Evolutionary conservation across 176 grass and related monocot species (phyloP), one percentile per base, ranked within the genome.

Genomic region (Aegilops sharonensis): DNA sequence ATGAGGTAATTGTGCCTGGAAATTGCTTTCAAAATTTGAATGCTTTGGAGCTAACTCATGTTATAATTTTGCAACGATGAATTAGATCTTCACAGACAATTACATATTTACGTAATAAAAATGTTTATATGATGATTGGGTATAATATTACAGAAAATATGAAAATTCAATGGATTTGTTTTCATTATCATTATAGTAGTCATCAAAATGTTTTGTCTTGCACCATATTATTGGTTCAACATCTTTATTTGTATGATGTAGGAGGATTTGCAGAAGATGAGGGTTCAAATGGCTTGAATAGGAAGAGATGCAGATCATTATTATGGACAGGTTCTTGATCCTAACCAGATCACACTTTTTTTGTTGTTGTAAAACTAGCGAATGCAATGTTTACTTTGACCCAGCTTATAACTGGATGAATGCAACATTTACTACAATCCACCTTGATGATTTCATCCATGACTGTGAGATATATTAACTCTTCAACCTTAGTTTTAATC

Each of bases 251-350:
- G 64, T 24, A 84, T 75, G 48, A 67, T 80, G 25, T 83, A 98
- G 96, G 92, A 92, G 75, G 96, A 98, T 88, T 88, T 98, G 52
- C 96, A 98, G 77, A 98, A 98, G 72, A 95, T 95, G 93, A 88
- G 93, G 88, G 90, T 98, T 91, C 92, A 98, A 86, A 95, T 98
- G 92, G 93, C 96, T 80, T 93, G 96, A 78, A 98, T 98, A 91
- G 94, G 86, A 94, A 88, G 96, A 83, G 96, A 98, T 35, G 93
- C 96, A 39, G 96, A 98, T 60, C 96, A 98, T 80, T 98, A 98
- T 92, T 98, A 93, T 88, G 87, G 96, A 91, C 93, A 98, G 78
- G 96, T 98, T 75, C 5, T 29, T 64, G 42, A 61, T 23, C 36
- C 30, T 84, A 77, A 12, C 68, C 35, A 32, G 77, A 32, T 75